A percentile compares a stretch with the other conserved stretches of the same genome.
Evolutionary conservation across 306 rosid species (phyloP).

Genomic region (Styphnolobium japonicum): DNA sequence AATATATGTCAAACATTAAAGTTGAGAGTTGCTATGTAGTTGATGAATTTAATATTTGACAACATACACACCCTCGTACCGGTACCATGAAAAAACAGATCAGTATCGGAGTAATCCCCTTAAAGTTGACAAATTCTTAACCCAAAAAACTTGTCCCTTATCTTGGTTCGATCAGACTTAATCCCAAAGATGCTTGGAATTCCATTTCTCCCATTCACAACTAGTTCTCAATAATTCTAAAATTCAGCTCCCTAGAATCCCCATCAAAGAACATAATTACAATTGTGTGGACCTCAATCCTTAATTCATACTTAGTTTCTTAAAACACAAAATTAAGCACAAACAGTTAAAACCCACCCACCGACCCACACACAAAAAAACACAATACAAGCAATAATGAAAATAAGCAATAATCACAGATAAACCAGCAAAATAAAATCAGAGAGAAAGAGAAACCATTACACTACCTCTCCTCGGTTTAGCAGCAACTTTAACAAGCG

Average conservation of each 20-base stretch:
- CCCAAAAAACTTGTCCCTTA: neutral
- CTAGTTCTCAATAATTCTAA: neutral
- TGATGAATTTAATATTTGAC: no score
- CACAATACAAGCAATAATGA: no score
- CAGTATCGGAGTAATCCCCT: no score
- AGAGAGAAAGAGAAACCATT: neutral
- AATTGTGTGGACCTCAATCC: neutral
- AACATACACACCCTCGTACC: no score
- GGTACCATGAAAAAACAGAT: no score
- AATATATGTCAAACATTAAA: no score
- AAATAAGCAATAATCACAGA: no score
- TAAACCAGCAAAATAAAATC: neutral
- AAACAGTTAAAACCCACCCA: neutral
- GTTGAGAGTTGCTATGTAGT: no score
- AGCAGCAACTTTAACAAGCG: conserved; percentile 65
- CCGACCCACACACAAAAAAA: no score
- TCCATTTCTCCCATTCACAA: neutral
- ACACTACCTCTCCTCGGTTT: conserved; percentile 91
- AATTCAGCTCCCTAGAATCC: neutral
- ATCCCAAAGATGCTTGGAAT: neutral
- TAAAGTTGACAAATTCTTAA: no score
- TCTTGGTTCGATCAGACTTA: neutral
- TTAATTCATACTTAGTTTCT: neutral
- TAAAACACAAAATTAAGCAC: neutral
- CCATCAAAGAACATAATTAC: no score